Percentiles rank a stretch among this genome's conserved stretches.
Conservation (phyloP, 306 rosid genomes). For the Crataegus laevigata region DNA sequence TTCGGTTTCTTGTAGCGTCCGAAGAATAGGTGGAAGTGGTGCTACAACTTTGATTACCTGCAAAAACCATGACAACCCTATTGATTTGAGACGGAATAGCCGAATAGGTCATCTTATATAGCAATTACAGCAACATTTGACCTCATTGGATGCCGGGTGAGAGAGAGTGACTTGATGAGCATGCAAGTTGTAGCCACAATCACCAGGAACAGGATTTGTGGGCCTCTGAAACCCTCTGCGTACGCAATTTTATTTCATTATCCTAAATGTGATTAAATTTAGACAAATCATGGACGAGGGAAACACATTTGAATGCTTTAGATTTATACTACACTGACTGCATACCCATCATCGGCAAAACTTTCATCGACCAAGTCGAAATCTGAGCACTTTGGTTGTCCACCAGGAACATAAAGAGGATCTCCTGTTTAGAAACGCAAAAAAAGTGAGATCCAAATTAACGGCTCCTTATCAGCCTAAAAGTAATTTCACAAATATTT, state of each 20-base stretch:
- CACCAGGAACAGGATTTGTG: conserved; percentile 82
- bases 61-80: not conserved
- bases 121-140: not conserved
- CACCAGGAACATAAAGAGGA: conserved; percentile 76
- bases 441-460: not conserved
- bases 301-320: not conserved
- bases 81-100: too few species aligned
- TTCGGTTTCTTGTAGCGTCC: conserved; percentile 18
- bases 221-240: conserved; percentile 74
- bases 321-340: not conserved
- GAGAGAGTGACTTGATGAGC: conserved; percentile 60
- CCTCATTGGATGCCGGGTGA: conserved; percentile 73
- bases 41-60: conserved; percentile 58
- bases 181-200: conserved; percentile 79
- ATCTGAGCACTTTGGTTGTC: conserved; percentile 61
- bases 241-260: too few species aligned
- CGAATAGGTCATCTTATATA: too few species aligned
- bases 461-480: too few species aligned
- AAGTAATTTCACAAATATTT: too few species aligned
- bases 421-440: conserved; percentile 43
- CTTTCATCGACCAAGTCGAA: conserved; percentile 37
- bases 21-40: conserved; percentile 52
- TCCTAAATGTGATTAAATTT: too few species aligned
- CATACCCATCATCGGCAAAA: conserved; percentile 76
- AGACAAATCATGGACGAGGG: not conserved